A percentile compares a stretch with the other conserved stretches of the same genome.
phyloP scores from a whole-genome alignment of 2,329 filamentous ascomycete species.

The Colletotrichum nymphaeae region DNA sequence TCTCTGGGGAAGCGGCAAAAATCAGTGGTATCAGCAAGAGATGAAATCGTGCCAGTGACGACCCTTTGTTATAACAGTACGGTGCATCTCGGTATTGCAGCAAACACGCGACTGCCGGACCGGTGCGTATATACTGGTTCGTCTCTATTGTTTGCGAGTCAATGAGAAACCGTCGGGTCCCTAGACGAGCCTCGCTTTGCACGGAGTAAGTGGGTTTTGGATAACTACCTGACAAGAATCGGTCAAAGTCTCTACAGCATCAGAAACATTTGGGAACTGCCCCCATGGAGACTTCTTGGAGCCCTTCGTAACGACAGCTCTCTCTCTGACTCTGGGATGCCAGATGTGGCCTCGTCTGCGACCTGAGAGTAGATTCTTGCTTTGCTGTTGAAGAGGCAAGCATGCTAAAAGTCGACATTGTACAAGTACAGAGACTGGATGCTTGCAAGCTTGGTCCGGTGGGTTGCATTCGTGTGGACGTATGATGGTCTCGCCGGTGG shows the following conservation, averaged over 20 bases:
- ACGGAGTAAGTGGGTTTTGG: too few relatives aligned
- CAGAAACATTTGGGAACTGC: background rate
- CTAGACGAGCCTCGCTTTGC: too few relatives aligned
- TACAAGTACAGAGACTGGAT: slow-evolving; percentile 5
- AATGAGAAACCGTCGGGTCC: too few relatives aligned
- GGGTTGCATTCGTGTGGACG: slow-evolving; percentile 5
- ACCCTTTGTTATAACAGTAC: background rate
- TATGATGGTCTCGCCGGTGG: background rate
- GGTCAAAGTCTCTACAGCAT: background rate
- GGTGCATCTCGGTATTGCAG: background rate
- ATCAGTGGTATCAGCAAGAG: background rate
- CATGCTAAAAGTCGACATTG: background rate
- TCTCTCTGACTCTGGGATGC: background rate
- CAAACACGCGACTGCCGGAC: background rate
- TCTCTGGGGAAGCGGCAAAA: background rate
- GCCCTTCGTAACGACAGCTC: background rate
- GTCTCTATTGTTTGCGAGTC: background rate
- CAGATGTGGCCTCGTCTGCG: background rate
- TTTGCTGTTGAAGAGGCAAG: too few relatives aligned
- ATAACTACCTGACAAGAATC: background rate
- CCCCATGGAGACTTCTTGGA: background rate
- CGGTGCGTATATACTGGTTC: background rate
- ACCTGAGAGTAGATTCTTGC: background rate
- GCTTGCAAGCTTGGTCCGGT: background rate
- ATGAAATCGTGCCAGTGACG: background rate